Evolutionary conservation across 805 yeast species (phyloP).

Genomic region (Ogataea henricii): DNA sequence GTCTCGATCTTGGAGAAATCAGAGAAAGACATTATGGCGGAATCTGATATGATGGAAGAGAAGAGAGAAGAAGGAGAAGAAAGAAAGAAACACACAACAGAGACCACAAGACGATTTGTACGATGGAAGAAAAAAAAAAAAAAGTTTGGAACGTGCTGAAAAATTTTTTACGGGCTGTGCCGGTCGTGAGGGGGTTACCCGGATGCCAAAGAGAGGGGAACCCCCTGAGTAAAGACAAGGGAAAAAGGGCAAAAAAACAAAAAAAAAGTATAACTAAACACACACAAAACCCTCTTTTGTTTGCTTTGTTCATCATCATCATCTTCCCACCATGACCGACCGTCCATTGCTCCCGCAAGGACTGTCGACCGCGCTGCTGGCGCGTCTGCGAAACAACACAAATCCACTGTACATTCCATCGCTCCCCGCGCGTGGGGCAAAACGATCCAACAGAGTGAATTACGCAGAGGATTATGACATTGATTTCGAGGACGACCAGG

Average conservation of each 20-base stretch:
- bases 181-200: slow-evolving; percentile 13
- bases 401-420: slow-evolving; percentile 74
- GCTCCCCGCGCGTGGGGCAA: slow-evolving; percentile 75
- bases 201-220: slow-evolving; percentile 6
- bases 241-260: neutral
- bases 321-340: slow-evolving; percentile 22
- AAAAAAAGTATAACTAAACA: neutral
- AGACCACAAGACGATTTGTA: neutral
- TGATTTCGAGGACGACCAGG: slow-evolving; percentile 39
- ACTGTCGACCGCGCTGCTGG: slow-evolving; percentile 68
- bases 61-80: neutral
- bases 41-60: neutral
- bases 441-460: slow-evolving; percentile 65
- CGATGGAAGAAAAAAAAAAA: neutral
- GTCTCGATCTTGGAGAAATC: slow-evolving; percentile 81
- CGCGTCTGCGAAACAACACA: slow-evolving; percentile 71
- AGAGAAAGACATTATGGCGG: slow-evolving; percentile 64
- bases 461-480: slow-evolving; percentile 80
- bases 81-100: neutral
- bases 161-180: slow-evolving; percentile 9
- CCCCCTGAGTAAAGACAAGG: neutral
- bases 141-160: slow-evolving; percentile 5
- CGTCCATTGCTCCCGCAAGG: slow-evolving; percentile 68
- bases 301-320: neutral
- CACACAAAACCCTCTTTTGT: neutral